These are phyloP conservation scores for Candida tammaniensis DNA, from an alignment of 805 yeast species.

Conservation along the genomic window DNA sequence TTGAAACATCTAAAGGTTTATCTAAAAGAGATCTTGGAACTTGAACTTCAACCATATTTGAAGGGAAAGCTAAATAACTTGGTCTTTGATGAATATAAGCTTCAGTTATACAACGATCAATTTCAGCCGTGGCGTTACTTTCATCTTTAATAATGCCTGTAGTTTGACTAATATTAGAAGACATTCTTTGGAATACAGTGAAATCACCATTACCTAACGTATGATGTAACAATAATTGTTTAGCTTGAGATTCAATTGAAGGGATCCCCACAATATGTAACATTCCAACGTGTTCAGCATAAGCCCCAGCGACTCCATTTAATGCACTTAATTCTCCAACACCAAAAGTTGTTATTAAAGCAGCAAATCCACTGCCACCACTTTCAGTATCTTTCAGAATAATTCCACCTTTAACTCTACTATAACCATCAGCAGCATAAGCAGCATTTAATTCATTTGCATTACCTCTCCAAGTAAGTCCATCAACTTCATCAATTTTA, in stretches of 20 bases:
- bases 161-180: slow-evolving; percentile 66
- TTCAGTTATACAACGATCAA: slow-evolving; percentile 71
- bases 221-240: slow-evolving; percentile 40
- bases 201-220: slow-evolving; percentile 44
- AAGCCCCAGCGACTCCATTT: slow-evolving; percentile 85
- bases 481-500: slow-evolving; percentile 70
- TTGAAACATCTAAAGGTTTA: slow-evolving; percentile 59
- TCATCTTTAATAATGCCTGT: slow-evolving; percentile 63
- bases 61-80: slow-evolving; percentile 78
- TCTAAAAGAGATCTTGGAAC: slow-evolving; percentile 58
- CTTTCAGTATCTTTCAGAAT: slow-evolving; percentile 3
- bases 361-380: slow-evolving; percentile 41
- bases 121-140: slow-evolving; percentile 61
- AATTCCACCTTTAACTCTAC: slow-evolving; percentile 63
- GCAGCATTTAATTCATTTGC: slow-evolving; percentile 90
- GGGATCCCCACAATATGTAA: slow-evolving; percentile 88
- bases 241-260: slow-evolving; percentile 60
- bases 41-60: slow-evolving; percentile 67
- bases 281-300: slow-evolving; percentile 85
- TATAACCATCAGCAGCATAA: slow-evolving; percentile 86
- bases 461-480: slow-evolving; percentile 86
- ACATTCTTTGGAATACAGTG: slow-evolving; percentile 69
- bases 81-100: slow-evolving; percentile 76
- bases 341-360: slow-evolving; percentile 82
- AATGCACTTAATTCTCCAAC: slow-evolving; percentile 85